phyloP scores from a whole-genome alignment of 371 early-diverging fungal species.

The Gilbertella persicaria region DNA sequence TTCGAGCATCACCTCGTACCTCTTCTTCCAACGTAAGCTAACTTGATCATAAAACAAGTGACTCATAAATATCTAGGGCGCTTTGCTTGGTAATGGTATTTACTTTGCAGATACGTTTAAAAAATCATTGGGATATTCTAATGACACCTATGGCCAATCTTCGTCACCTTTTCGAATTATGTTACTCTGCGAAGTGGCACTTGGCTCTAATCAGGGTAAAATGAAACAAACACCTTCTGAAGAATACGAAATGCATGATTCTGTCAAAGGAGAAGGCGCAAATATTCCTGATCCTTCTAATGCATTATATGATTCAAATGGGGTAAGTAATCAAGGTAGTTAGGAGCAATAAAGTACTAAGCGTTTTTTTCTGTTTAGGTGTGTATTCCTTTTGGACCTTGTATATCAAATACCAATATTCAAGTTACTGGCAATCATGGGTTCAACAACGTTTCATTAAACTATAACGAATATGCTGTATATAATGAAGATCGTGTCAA shows the following conservation, averaged over 20 bases:
- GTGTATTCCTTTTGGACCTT: constrained; percentile 49
- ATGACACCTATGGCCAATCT: constrained; percentile 11
- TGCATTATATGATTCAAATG: constrained; percentile 33
- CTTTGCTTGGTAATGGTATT: constrained; percentile 55
- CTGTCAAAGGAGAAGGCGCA: constrained; percentile 52
- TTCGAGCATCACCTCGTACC: constrained; percentile 34
- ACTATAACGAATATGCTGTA: constrained; percentile 62
- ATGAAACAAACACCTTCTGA: background rate
- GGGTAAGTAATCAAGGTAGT: too few relatives aligned
- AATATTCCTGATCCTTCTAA: constrained; percentile 40
- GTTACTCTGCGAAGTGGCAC: constrained; percentile 62
- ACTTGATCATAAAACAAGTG: background rate
- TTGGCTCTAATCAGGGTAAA: constrained; percentile 37
- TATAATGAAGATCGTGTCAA: constrained; percentile 53
- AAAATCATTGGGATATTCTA: constrained; percentile 48
- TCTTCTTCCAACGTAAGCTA: constrained; percentile 32
- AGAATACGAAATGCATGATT: constrained; percentile 8
- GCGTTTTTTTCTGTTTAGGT: constrained; percentile 13
- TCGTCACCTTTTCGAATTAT: constrained; percentile 31
- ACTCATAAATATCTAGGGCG: constrained; percentile 26
- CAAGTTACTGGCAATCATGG: background rate
- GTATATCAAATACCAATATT: constrained; percentile 1
- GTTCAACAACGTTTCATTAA: constrained; percentile 15
- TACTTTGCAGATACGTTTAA: constrained; percentile 63
- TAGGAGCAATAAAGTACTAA: too few relatives aligned